phyloP scores from a whole-genome alignment of 2,329 filamentous ascomycete genomes.

The Colletotrichum incanum region DNA sequence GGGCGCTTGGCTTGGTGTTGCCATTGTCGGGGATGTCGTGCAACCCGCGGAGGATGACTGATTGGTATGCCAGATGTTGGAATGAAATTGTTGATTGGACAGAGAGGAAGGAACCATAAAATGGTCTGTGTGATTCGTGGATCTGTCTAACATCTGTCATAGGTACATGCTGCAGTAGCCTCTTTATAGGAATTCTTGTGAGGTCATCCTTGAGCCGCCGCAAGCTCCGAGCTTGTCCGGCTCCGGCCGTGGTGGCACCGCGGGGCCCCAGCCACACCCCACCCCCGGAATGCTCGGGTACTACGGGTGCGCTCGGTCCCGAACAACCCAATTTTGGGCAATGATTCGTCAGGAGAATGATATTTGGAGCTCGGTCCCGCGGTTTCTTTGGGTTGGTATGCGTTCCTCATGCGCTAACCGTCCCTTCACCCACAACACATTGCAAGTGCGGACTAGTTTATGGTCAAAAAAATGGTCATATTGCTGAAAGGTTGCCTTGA shows the following conservation, averaged over 20 bases:
- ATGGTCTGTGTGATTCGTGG: not conserved
- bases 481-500: not conserved
- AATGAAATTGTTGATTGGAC: not conserved
- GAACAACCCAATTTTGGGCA: not conserved
- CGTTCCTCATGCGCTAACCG: not conserved
- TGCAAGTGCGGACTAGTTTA: not conserved
- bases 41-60: not conserved
- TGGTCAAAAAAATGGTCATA: not conserved
- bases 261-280: not conserved
- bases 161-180: not conserved
- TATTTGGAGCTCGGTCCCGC: not conserved
- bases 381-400: not conserved
- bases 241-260: not conserved
- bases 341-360: not conserved
- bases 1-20: constrained; percentile 11
- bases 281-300: constrained; percentile 1
- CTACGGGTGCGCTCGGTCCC: constrained; percentile 1
- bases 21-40: not conserved
- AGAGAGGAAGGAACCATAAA: not conserved
- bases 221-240: not conserved
- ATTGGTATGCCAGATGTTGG: not conserved
- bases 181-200: not conserved
- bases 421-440: not conserved
- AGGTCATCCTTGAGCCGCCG: not conserved
- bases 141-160: not conserved